A percentile compares a stretch with the other conserved stretches of the same genome.
Conservation (phyloP, 257 asterid species). For the Solanum pimpinellifolium region DNA sequence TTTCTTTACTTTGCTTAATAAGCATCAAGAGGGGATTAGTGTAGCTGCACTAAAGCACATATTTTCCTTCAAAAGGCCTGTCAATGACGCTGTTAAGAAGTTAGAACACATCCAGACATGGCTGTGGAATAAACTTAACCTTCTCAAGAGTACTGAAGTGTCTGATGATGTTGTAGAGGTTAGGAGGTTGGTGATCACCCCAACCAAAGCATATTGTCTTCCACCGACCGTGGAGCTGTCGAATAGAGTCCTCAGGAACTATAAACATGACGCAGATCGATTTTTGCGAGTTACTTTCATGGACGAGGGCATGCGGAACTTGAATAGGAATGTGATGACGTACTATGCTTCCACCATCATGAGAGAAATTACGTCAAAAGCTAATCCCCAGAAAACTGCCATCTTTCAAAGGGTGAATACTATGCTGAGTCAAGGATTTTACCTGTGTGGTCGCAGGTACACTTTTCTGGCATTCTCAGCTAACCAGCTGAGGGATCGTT, state of each 20-base stretch:
- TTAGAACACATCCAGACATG: constrained; percentile 36
- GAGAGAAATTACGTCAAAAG: constrained; percentile 29
- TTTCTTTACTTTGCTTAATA: constrained; percentile 46
- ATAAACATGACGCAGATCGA: constrained; percentile 45
- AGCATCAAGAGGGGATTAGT: constrained; percentile 45
- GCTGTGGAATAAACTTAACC: constrained; percentile 55
- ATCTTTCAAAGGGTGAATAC: constrained; percentile 64
- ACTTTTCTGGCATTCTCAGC: constrained; percentile 82
- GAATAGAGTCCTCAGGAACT: constrained; percentile 68
- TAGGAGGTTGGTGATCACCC: constrained; percentile 67
- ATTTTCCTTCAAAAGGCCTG: constrained; percentile 46
- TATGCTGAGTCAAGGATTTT: constrained; percentile 37
- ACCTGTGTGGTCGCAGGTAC: constrained; percentile 68
- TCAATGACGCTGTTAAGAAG: constrained; percentile 40
- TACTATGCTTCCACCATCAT: constrained; percentile 51
- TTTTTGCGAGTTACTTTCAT: constrained; percentile 81
- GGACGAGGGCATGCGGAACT: constrained; percentile 83
- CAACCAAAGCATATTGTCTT: constrained; percentile 73
- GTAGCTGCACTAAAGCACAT: constrained; percentile 54
- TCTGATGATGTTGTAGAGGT: constrained; percentile 62
- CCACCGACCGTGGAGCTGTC: constrained; percentile 81
- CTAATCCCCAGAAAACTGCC: constrained; percentile 41
- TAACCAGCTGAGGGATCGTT: constrained; percentile 79
- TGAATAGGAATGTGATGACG: constrained; percentile 45
- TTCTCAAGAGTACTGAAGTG: constrained; percentile 40